phyloP scores from a whole-genome alignment of 1,139 yeast genomes.

The Blastobotrys arbuscula region DNA sequence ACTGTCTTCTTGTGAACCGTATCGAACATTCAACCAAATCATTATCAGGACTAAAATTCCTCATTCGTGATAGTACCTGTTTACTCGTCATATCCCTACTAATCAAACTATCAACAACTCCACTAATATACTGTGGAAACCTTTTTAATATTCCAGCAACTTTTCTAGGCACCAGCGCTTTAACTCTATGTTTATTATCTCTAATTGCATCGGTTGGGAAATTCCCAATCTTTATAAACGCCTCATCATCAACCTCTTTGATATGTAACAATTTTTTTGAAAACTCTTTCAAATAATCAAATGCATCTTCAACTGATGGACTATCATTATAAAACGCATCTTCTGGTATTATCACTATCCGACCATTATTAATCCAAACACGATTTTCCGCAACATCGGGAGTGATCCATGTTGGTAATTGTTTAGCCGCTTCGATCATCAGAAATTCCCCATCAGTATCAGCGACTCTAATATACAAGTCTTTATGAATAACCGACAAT shows the following conservation, averaged over 20 bases:
- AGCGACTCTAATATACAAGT: conserved; percentile 43
- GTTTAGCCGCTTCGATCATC: conserved; percentile 44
- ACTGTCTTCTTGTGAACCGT: conserved; percentile 22
- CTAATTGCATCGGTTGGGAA: conserved; percentile 14
- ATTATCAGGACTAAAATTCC: conserved; percentile 8
- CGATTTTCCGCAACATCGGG: conserved; percentile 41
- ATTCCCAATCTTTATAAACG: conserved; percentile 10
- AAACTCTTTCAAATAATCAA: conserved; percentile 8
- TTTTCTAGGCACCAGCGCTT: conserved; percentile 17
- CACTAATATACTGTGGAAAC: conserved; percentile 18
- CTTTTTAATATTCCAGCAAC: conserved; percentile 20
- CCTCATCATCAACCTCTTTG: conserved; percentile 10
- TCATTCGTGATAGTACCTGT: background rate
- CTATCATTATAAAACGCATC: conserved; percentile 11
- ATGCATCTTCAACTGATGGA: conserved; percentile 13
- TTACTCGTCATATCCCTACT: background rate
- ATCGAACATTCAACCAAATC: conserved; percentile 25
- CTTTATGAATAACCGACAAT: conserved; percentile 33
- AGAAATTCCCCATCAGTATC: conserved; percentile 57
- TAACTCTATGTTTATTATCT: conserved; percentile 17
- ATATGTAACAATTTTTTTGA: conserved; percentile 7
- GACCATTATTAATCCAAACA: conserved; percentile 30
- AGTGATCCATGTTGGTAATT: conserved; percentile 42
- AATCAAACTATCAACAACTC: conserved; percentile 14
- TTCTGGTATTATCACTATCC: conserved; percentile 23